Evolutionary conservation across 768 basidiomycete genomes (phyloP).

Genomic region (Chalciporus piperatus): DNA sequence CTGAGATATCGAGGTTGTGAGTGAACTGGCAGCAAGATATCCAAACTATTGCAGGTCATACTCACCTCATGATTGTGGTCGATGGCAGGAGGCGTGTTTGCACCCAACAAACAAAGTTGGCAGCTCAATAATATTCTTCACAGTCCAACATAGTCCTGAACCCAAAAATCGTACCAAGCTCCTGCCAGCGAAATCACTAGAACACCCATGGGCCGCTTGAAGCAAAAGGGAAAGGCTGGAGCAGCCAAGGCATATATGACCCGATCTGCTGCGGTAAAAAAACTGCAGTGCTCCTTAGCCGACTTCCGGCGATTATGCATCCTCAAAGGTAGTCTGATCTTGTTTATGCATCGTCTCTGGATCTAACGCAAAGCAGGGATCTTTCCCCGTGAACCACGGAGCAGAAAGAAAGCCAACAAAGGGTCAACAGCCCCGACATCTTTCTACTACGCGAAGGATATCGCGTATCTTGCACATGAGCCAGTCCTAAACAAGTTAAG

Average conservation of each 20-base stretch:
- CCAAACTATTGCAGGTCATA: background rate
- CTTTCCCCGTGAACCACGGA: conserved; percentile 93
- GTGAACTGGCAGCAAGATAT: conserved; percentile 5
- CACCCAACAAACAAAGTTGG: conserved; percentile 31
- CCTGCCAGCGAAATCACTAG: background rate
- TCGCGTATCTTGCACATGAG: conserved; percentile 95
- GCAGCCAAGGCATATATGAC: conserved; percentile 92
- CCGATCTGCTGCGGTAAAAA: conserved; percentile 87
- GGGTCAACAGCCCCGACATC: conserved; percentile 95
- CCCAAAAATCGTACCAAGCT: background rate
- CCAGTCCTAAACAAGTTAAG: conserved; percentile 90
- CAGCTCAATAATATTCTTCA: background rate
- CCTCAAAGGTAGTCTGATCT: conserved; percentile 72
- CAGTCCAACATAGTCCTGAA: background rate
- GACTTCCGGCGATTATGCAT: conserved; percentile 98
- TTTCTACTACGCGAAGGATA: conserved; percentile 98
- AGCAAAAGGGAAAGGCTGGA: conserved; percentile 84
- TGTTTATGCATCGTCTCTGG: background rate
- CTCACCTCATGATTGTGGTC: conserved; percentile 33
- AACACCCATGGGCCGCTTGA: conserved; percentile 66
- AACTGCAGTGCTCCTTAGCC: conserved; percentile 92
- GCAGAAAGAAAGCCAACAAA: conserved; percentile 92
- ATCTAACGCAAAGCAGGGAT: conserved; percentile 59
- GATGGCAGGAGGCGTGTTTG: conserved; percentile 27
- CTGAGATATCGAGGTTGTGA: conserved; percentile 39